A percentile compares a stretch with the other conserved stretches of the same genome.
Conservation (phyloP, 805 yeast genomes). For the Priceomyces castillae region DNA sequence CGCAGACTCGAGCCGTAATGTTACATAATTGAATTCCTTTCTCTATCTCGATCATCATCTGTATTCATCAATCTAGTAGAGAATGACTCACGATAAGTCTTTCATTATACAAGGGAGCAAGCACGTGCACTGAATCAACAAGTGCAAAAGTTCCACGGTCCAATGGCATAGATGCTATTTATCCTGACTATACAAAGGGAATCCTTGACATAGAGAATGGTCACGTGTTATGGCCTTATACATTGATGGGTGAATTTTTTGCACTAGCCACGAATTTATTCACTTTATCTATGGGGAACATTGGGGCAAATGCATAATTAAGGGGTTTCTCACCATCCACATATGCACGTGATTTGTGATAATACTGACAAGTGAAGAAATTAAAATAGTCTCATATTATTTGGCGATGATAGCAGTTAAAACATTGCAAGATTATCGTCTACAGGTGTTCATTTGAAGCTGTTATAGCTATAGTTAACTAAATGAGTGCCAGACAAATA, state of each 20-base stretch:
- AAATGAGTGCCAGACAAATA: conserved; percentile 4
- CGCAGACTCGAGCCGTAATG: no score
- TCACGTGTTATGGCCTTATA: conserved; percentile 2
- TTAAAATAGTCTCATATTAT: background rate
- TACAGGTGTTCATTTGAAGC: background rate
- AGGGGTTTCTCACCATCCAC: background rate
- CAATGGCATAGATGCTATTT: no score
- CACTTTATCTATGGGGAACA: background rate
- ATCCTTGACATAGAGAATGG: no score
- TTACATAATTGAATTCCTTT: no score
- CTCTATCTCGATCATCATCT: no score
- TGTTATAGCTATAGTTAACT: background rate
- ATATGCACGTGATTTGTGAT: conserved; percentile 1
- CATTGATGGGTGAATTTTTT: background rate
- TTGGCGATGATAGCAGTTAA: background rate
- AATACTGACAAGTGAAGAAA: background rate
- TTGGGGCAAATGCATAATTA: background rate
- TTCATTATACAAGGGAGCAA: no score
- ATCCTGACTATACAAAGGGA: no score
- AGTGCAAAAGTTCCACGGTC: no score
- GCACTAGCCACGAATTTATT: background rate
- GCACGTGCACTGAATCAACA: no score
- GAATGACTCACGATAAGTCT: no score
- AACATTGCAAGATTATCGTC: background rate
- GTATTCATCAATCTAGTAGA: no score